Conservation (phyloP, 2,329 filamentous ascomycete species). For the Pseudodiploospora longispora region DNA sequence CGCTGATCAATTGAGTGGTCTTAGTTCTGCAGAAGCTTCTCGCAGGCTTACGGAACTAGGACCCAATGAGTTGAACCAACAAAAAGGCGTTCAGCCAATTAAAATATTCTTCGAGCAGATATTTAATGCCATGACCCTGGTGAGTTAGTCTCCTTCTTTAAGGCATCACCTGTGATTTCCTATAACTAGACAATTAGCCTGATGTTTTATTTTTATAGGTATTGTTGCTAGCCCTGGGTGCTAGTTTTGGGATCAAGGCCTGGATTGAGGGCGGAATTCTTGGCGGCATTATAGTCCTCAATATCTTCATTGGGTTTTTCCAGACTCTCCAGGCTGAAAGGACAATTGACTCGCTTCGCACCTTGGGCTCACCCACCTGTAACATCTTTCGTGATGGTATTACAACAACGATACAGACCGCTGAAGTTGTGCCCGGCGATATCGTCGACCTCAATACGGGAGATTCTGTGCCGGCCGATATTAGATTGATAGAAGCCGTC, state of each 20-base stretch:
- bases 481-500: slow-evolving; percentile 43
- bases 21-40: slow-evolving; percentile 43
- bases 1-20: slow-evolving; percentile 44
- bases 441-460: slow-evolving; percentile 40
- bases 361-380: slow-evolving; percentile 25
- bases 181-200: too few species aligned
- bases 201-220: slow-evolving; percentile 18
- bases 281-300: slow-evolving; percentile 41
- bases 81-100: slow-evolving; percentile 40
- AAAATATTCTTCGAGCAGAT: slow-evolving; percentile 52
- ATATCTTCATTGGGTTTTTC: slow-evolving; percentile 39
- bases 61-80: slow-evolving; percentile 46
- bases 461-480: slow-evolving; percentile 47
- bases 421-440: slow-evolving; percentile 44
- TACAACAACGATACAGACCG: slow-evolving; percentile 20
- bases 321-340: slow-evolving; percentile 32
- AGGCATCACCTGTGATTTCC: background rate
- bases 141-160: slow-evolving; percentile 5
- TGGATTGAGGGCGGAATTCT: slow-evolving; percentile 45
- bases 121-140: slow-evolving; percentile 51
- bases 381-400: slow-evolving; percentile 27
- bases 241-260: slow-evolving; percentile 39
- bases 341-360: slow-evolving; percentile 31
- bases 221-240: slow-evolving; percentile 53
- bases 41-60: slow-evolving; percentile 45